Evolutionary conservation across 2,329 filamentous ascomycete genomes (phyloP), one percentile per base, ranked within the genome.

Genomic region (Colletotrichum australisinense): DNA sequence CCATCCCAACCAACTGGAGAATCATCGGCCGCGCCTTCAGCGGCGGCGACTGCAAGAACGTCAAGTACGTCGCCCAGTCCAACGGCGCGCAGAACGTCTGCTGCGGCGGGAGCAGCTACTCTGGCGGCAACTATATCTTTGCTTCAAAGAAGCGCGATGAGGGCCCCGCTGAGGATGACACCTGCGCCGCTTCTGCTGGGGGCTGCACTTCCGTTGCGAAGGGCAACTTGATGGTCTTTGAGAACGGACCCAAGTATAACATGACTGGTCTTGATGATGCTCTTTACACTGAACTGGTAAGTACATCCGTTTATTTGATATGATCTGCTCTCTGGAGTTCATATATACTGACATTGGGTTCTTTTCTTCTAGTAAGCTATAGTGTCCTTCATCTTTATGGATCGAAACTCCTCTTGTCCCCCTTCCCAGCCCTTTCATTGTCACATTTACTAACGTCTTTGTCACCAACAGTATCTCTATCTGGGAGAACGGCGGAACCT

Each of bases 261-360:
- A n/a, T 49, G 42, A 49, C 42, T 49, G 42, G 19, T 11, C 42
- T 49, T 49, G 42, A 49, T 22, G 42, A 49, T 49, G 19, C 42
- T 49, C 42, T 49, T 49, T 49, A 49, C 42, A 49, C 19, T 49
- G 42, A 49, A 49, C 42, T 49, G 42, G 42, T 49, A 0, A 49
- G 19, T 22, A 49, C 42, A 49, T 0, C 8, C 8, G 19, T 22
- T 3, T 4, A 22, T 49, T 2, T 22, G 42, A 22, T 9, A 9
- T 8, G 5, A 0, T 49, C 0, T n/a, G 8, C 0, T 1, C 3
- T 49, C 19, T 19, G 19, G 5, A 49, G 19, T 49, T 5, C 5
- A 11, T 22, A n/a, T n/a, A 49, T 22, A 8, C 42, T 49, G 19
- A 49, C 19, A 11, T 49, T 49, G 42, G 4, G 19, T 49, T 49